Evolutionary conservation across 805 yeast species (phyloP), one percentile per base, ranked within the genome.

Genomic region (Middelhovenomyces tepae): DNA sequence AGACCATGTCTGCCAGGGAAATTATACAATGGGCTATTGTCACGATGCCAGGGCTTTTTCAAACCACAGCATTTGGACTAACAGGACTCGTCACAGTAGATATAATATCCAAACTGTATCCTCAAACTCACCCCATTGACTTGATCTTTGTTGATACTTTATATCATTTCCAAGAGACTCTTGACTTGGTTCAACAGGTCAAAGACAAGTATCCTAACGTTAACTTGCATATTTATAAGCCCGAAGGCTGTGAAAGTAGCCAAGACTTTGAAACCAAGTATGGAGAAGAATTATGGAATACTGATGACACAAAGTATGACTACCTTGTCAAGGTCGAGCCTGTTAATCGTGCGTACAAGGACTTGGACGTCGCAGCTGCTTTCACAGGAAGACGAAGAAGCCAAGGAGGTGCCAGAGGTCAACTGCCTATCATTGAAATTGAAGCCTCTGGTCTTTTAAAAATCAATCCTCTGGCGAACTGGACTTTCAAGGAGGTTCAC

Each of bases 31-130:
- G 97, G 96, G 73, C 95, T 0, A 59, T 79, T 10, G 55, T 71
- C n/a, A 84, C 94, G 0, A 77, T 87, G 49, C 95, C 95, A 2
- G 66, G 75, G 25, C 62, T 89, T 23, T 87, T 55, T 50, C 97
- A 89, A 58, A 86, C 95, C 2, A 85, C 97, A 0, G 97, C 97
- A 1, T 86, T 89, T 59, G 97, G 97, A 0, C 66, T 89, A 29
- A 83, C 95, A 1, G 97, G 97, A 0, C 59, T 89, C 38, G 94
- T 81, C 19, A 87, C 89, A 8, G 64, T 83, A 27, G 95, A 87
- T 54, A 81, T 87, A 70, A 57, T 87, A 18, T 68, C 80, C 20
- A 73, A 75, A 50, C 46, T 78, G 29, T 53, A 41, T 37, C 51
- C 39, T 22, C 40, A 38, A 7, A 37, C 44, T 39, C 54, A 59